Conservation (phyloP, 192 early-diverging fungal genomes). For the Podila horticola region DNA sequence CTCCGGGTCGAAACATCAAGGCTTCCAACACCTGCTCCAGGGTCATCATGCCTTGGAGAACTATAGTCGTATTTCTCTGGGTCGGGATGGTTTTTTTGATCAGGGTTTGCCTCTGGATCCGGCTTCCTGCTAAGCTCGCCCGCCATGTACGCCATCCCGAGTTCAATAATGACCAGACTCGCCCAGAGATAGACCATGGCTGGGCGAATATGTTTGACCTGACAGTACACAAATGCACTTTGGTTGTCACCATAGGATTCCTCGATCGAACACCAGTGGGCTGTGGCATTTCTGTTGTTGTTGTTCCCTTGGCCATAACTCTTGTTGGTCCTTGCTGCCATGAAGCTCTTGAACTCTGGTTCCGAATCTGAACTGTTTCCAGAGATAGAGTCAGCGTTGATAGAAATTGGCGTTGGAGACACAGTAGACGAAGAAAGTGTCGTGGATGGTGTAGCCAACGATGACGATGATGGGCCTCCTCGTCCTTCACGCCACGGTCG, state of each 20-base stretch:
- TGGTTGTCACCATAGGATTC: conserved; percentile 42
- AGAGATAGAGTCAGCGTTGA: neutral
- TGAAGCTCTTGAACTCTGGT: no score
- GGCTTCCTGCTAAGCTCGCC: conserved; percentile 17
- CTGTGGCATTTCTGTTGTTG: neutral
- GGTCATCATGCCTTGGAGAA: no score
- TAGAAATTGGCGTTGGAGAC: neutral
- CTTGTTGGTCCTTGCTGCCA: no score
- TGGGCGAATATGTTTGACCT: conserved; percentile 22
- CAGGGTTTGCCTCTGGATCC: neutral
- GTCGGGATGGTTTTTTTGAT: no score
- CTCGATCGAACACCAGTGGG: conserved; percentile 21
- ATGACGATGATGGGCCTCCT: neutral
- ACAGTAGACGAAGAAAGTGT: neutral
- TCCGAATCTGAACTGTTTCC: no score
- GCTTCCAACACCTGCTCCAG: no score
- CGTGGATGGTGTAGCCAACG: neutral
- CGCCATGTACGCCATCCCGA: conserved; percentile 10
- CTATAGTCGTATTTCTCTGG: no score
- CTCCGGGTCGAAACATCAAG: no score
- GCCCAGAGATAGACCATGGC: conserved; percentile 34
- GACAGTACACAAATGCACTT: conserved; percentile 35
- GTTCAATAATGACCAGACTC: conserved; percentile 22
- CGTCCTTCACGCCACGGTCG: neutral
- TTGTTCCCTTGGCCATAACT: neutral